phyloP scores from a whole-genome alignment of 495 filamentous ascomycete genomes.

The Haplographium delicatum region DNA sequence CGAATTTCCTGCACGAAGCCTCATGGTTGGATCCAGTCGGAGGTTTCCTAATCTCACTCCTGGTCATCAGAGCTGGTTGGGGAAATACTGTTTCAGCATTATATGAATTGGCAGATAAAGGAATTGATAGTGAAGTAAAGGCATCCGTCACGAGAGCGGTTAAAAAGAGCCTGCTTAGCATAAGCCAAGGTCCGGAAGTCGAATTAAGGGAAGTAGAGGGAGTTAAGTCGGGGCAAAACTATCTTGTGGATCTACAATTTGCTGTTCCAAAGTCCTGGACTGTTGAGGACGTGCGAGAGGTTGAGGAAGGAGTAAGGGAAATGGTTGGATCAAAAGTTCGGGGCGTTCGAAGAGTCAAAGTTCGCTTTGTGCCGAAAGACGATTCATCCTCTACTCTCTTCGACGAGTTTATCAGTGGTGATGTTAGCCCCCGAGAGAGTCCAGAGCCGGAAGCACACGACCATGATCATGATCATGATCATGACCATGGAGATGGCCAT shows the following conservation, averaged over 20 bases:
- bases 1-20: constrained; percentile 77
- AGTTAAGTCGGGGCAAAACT: constrained; percentile 92
- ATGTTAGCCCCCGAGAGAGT: constrained; percentile 55
- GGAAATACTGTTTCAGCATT: constrained; percentile 77
- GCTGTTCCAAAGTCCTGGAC: constrained; percentile 70
- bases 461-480: constrained; percentile 32
- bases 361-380: constrained; percentile 74
- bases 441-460: constrained; percentile 62
- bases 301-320: constrained; percentile 68
- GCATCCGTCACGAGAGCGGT: constrained; percentile 59
- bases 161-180: constrained; percentile 47
- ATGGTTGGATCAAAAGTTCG: constrained; percentile 67
- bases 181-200: constrained; percentile 43
- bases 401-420: constrained; percentile 73
- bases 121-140: constrained; percentile 78
- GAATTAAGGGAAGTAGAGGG: constrained; percentile 70
- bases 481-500: constrained; percentile 16
- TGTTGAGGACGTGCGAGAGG: constrained; percentile 55
- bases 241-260: constrained; percentile 80
- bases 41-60: constrained; percentile 79
- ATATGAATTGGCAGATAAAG: constrained; percentile 83
- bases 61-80: constrained; percentile 89
- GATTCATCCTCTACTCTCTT: constrained; percentile 45
- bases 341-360: constrained; percentile 72
- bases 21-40: constrained; percentile 95